A percentile compares a stretch with the other conserved stretches of the same genome.
These are phyloP conservation scores for Exsudoporus frostii DNA, from an alignment of 768 basidiomycete species.

Conservation along the genomic window DNA sequence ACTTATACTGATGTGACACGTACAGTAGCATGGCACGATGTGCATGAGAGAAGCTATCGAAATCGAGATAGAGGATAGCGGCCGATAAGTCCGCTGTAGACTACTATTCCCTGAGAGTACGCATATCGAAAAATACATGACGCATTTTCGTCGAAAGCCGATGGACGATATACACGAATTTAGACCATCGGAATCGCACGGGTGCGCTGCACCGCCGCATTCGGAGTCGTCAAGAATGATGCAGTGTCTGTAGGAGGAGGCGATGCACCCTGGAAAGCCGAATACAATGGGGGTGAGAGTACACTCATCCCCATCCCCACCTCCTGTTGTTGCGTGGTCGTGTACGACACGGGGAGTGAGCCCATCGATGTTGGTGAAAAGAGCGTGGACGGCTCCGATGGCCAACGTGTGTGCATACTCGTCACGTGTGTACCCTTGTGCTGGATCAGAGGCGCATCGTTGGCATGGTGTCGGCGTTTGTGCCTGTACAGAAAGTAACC, in stretches of 20 bases:
- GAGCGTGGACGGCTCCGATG: conserved; percentile 9
- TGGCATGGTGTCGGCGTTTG: neutral
- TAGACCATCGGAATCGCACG: conserved; percentile 24
- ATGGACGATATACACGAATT: neutral
- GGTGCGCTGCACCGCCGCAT: neutral
- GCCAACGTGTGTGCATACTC: conserved; percentile 3
- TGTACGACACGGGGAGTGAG: conserved; percentile 2
- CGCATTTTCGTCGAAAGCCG: neutral
- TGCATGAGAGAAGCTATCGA: neutral
- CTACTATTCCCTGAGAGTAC: neutral
- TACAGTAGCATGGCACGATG: too few relatives aligned
- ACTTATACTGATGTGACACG: too few relatives aligned
- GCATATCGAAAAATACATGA: neutral
- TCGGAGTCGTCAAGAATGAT: conserved; percentile 8
- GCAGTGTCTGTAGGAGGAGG: conserved; percentile 11
- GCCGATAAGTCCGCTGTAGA: neutral
- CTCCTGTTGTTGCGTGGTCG: neutral
- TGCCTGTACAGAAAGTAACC: conserved; percentile 17
- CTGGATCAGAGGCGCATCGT: neutral
- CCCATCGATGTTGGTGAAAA: neutral
- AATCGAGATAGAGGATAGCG: too few relatives aligned
- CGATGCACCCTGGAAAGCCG: conserved; percentile 1
- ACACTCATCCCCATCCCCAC: neutral
- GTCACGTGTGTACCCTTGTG: neutral
- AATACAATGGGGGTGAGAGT: neutral